A percentile compares a stretch with the other conserved stretches of the same genome.
These are phyloP conservation scores for Thielaviopsis euricoi DNA, from an alignment of 2,329 filamentous ascomycete genomes.

Conservation along the genomic window DNA sequence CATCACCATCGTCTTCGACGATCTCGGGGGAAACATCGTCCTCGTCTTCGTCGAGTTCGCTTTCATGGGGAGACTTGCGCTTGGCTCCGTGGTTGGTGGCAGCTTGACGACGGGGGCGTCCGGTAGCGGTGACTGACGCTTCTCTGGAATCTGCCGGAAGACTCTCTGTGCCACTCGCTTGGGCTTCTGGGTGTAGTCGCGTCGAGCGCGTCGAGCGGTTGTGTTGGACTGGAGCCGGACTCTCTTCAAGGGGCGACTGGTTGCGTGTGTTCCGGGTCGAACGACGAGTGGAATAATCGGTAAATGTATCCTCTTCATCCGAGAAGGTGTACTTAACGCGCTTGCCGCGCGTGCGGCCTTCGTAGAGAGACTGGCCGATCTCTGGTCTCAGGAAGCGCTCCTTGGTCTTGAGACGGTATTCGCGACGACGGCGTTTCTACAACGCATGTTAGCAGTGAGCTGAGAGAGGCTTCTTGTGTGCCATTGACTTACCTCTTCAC, in stretches of 20 bases:
- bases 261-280: slow-evolving; percentile 60
- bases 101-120: slow-evolving; percentile 34
- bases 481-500: slow-evolving; percentile 54
- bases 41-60: slow-evolving; percentile 20
- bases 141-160: slow-evolving; percentile 14
- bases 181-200: slow-evolving; percentile 46
- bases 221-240: neutral
- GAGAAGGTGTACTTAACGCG: slow-evolving; percentile 93
- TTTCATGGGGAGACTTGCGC: slow-evolving; percentile 17
- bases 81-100: slow-evolving; percentile 33
- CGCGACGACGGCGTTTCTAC: slow-evolving; percentile 80
- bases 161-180: slow-evolving; percentile 28
- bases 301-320: slow-evolving; percentile 57
- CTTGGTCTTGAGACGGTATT: slow-evolving; percentile 75
- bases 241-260: slow-evolving; percentile 20
- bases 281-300: slow-evolving; percentile 47
- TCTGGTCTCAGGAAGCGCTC: slow-evolving; percentile 79
- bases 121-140: slow-evolving; percentile 24
- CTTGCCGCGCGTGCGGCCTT: slow-evolving; percentile 90
- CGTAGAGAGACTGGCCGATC: slow-evolving; percentile 81
- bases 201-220: slow-evolving; percentile 30
- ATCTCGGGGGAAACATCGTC: slow-evolving; percentile 61
- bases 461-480: neutral
- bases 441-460: slow-evolving; percentile 12
- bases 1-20: slow-evolving; percentile 56